These are phyloP conservation scores for Knoxia roxburghii DNA, from an alignment of 257 asterid species.

Conservation along the genomic window DNA sequence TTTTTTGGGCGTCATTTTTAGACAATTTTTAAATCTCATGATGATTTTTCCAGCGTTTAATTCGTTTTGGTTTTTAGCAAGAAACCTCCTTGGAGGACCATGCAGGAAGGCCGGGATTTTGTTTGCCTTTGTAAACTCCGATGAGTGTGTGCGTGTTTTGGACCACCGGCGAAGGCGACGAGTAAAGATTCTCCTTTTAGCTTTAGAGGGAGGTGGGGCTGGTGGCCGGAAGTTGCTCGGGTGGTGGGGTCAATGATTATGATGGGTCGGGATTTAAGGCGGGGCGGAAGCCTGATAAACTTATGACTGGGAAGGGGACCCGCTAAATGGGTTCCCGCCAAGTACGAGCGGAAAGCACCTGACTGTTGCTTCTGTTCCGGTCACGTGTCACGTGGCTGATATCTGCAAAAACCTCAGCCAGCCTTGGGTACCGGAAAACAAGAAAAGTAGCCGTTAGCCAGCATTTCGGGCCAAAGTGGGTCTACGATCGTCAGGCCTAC, in stretches of 20 bases:
- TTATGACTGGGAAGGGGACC: not conserved
- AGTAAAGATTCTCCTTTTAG: conserved; percentile 1
- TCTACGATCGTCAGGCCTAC: not conserved
- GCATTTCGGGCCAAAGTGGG: not conserved
- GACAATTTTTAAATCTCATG: not conserved
- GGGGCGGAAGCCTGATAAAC: not conserved
- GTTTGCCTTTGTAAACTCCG: not conserved
- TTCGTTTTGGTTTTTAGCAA: conserved; percentile 2
- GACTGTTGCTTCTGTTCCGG: conserved; percentile 4
- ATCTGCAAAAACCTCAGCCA: not conserved
- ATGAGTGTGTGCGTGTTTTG: too few relatives aligned
- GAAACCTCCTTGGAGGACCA: not conserved
- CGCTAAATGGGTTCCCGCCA: conserved; percentile 22
- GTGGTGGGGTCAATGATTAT: conserved; percentile 23
- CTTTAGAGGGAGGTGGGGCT: too few relatives aligned
- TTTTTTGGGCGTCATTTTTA: not conserved
- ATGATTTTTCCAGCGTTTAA: not conserved
- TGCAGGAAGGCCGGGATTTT: not conserved
- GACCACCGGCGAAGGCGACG: too few relatives aligned
- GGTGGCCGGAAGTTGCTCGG: not conserved
- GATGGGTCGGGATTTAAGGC: conserved; percentile 17
- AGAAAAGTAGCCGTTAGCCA: conserved; percentile 37
- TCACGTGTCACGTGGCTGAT: conserved; percentile 26
- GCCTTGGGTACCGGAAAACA: conserved; percentile 23
- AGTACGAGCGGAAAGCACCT: conserved; percentile 16